Evolutionary conservation across 1,284 basidiomycete species (phyloP), one percentile per base, ranked within the genome.

Genomic region (Cerrena zonata): DNA sequence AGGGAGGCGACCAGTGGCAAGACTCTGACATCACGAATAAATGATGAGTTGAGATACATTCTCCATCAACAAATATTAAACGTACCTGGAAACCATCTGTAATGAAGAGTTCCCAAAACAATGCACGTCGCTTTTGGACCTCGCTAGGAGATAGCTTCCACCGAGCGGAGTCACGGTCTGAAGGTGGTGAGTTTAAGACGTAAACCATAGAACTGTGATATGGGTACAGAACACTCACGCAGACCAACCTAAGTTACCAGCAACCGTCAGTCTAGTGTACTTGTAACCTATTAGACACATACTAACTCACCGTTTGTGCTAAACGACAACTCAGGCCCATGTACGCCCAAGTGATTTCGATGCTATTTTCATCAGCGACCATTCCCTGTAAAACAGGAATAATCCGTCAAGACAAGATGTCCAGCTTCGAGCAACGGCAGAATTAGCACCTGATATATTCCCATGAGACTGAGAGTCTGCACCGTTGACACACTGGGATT

Each of bases 401-500:
- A 34, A 34, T 34, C 30, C 30, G 30, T 34, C 46, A 41, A 83
- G 57, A 2, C 77, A 1, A n/a, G 12, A 3, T n/a, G n/a, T n/a
- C 4, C 18, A 15, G 30, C 30, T 34, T n/a, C 30, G 30, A 34
- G 7, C 30, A 34, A 34, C 30, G 30, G 30, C 15, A 12, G 5
- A 3, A 5, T 2, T 27, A 55, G 15, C 30, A 63, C 84, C 61
- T 86, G 80, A 56, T 84, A 87, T 43, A 87, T 83, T 0, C 72
- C 83, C 71, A 87, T 79, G 45, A 87, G 60, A 27, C 79, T 75
- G 30, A 88, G 59, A 0, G 82, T 73, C 63, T 88, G 86, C 13
- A 88, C 77, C 0, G 84, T 87, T 15, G 79, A 71, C 3, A 88
- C 77, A 18, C 78, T 79, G 0, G 85, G 84, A 1, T 82, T 78